Conservation (phyloP, 2,329 filamentous ascomycete genomes). For the Phyllosticta capitalensis region DNA sequence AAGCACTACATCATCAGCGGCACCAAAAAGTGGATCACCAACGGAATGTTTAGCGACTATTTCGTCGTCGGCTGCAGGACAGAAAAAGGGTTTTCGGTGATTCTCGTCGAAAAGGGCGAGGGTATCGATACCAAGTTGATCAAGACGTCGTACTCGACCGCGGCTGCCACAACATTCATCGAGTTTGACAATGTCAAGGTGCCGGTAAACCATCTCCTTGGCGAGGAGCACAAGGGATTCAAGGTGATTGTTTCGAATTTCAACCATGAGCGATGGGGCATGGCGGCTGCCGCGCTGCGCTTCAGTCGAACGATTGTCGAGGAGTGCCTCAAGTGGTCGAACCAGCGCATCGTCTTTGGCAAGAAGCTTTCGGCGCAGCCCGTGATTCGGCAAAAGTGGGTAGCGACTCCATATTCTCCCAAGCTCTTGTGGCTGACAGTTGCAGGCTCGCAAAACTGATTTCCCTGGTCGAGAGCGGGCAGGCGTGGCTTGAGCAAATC, state of each 20-base stretch:
- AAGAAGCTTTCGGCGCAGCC: slow-evolving; percentile 77
- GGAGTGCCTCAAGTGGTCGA: slow-evolving; percentile 80
- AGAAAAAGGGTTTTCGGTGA: slow-evolving; percentile 66
- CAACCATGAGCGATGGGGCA: slow-evolving; percentile 76
- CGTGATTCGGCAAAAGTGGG: slow-evolving; percentile 67
- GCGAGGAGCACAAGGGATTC: slow-evolving; percentile 78
- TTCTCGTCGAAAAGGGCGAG: slow-evolving; percentile 65
- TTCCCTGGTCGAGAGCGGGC: slow-evolving; percentile 67
- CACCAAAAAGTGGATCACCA: slow-evolving; percentile 81
- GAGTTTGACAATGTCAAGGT: slow-evolving; percentile 84
- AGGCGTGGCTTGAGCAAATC: slow-evolving; percentile 75
- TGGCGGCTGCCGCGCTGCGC: slow-evolving; percentile 57
- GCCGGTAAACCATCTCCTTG: slow-evolving; percentile 66
- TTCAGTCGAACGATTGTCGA: slow-evolving; percentile 62
- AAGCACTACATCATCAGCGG: slow-evolving; percentile 56
- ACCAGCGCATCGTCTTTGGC: slow-evolving; percentile 76
- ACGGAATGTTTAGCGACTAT: slow-evolving; percentile 72
- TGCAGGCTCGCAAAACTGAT: slow-evolving; percentile 75
- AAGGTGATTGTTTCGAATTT: slow-evolving; percentile 79
- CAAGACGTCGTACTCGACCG: slow-evolving; percentile 71
- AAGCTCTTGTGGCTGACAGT: neutral
- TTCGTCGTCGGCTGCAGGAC: slow-evolving; percentile 75
- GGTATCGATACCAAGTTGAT: slow-evolving; percentile 68
- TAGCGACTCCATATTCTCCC: slow-evolving; percentile 8
- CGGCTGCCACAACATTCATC: slow-evolving; percentile 70